phyloP scores from a whole-genome alignment of 2,329 filamentous ascomycete genomes.

The Phyllosticta citrichinensis region DNA sequence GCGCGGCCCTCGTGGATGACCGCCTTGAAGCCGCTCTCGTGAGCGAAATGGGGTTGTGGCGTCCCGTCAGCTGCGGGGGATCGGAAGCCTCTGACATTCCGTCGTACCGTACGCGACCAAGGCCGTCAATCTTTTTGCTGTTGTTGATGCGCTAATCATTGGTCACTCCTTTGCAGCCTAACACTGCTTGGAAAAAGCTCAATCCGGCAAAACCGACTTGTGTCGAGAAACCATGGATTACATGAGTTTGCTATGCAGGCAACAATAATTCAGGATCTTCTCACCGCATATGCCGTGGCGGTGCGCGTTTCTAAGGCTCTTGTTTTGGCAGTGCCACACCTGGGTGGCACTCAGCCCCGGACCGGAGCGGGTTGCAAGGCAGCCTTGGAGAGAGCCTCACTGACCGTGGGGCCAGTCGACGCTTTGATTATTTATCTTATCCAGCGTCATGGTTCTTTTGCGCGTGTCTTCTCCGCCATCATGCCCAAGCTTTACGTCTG shows the following conservation, averaged over 20 bases:
- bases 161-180: background rate
- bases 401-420: background rate
- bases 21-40: background rate
- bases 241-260: background rate
- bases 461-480: background rate
- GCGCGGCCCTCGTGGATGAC: background rate
- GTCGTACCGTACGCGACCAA: background rate
- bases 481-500: background rate
- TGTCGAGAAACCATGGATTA: background rate
- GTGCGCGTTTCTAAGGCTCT: background rate
- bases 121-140: background rate
- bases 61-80: constrained; percentile 6
- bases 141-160: background rate
- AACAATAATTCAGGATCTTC: background rate
- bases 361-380: background rate
- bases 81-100: background rate
- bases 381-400: background rate
- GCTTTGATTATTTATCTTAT: background rate
- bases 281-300: background rate
- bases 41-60: background rate
- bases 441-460: background rate
- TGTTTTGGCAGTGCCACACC: background rate
- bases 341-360: background rate
- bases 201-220: background rate
- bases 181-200: background rate